Evolutionary conservation across 441 rosid species (phyloP), one percentile per base, ranked within the genome.

Genomic region (Dalechampia spathulata): DNA sequence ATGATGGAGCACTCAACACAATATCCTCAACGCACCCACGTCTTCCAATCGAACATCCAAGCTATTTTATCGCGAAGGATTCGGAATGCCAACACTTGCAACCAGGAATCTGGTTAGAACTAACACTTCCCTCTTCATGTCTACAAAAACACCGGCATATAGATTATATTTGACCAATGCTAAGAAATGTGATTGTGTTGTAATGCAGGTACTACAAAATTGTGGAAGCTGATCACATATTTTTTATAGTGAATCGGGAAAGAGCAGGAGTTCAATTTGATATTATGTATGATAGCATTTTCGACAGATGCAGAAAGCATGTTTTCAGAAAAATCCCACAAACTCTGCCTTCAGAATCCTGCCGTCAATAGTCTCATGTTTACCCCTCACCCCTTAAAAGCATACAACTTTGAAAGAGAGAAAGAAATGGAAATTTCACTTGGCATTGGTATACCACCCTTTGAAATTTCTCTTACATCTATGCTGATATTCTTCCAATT

Each of bases 201-300:
- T n/a, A n/a, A 52, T 70, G 79, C 83, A 92, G 99, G 99, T 92
- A 92, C 62, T 86, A 92, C 82, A 92, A 89, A 78, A 75, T 86
- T 52, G 85, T 92, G 46, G 94, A 92, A 73, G 97, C 79, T 22
- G 96, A 92, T 78, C 99, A 92, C 65, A 83, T 92, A 40, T 63
- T 78, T 56, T 92, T 89, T 75, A 80, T 92, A 20, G 70, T 92
- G 52, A 92, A 89, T 49, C 69, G 96, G 52, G 97, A 92, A 46
- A 86, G 99, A 75, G 97, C 97, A 2, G 96, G 99, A 53, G 83
- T 86, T 22, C 85, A 86, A 21, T 92, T 89, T 25, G 99, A 92
- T 73, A 62, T 86, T 10, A 74, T 92, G 47, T 92, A 92, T 27
- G 97, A 92, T 65, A 72, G 77, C 71, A 92, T 92, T 65, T 92